Conservation (phyloP, 371 early-diverging fungal species). For the Mortierella polycephala region DNA sequence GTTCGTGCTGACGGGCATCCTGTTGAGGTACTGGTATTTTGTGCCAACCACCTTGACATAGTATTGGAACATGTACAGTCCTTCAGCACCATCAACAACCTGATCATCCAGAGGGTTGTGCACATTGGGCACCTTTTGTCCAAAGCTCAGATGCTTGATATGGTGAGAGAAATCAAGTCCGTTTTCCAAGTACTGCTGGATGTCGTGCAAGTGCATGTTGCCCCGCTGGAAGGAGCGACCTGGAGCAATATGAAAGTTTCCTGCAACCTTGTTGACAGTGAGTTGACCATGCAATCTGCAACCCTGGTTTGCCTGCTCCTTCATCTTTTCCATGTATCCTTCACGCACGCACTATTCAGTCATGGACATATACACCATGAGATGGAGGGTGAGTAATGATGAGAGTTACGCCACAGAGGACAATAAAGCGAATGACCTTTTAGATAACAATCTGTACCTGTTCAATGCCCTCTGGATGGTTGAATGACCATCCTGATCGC, state of each 20-base stretch:
- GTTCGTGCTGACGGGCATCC: slow-evolving; percentile 79
- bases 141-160: slow-evolving; percentile 89
- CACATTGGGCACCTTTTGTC: slow-evolving; percentile 69
- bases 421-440: not conserved
- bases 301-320: slow-evolving; percentile 87
- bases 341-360: slow-evolving; percentile 83
- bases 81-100: slow-evolving; percentile 58
- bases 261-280: slow-evolving; percentile 91
- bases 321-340: slow-evolving; percentile 81
- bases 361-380: not conserved
- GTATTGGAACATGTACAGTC: slow-evolving; percentile 83
- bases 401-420: not conserved
- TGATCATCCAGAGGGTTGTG: slow-evolving; percentile 84
- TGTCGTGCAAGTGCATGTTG: slow-evolving; percentile 88
- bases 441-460: slow-evolving; percentile 65
- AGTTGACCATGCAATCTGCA: slow-evolving; percentile 88
- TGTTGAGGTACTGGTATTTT: slow-evolving; percentile 74
- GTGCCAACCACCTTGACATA: slow-evolving; percentile 95
- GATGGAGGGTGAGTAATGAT: too few species aligned
- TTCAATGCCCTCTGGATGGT: slow-evolving; percentile 77
- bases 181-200: slow-evolving; percentile 69
- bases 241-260: slow-evolving; percentile 94
- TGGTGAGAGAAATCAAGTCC: slow-evolving; percentile 85
- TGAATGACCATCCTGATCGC: slow-evolving; percentile 84
- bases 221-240: slow-evolving; percentile 86